These are phyloP conservation scores for Fusarium proliferatum DNA, from an alignment of 2,329 filamentous ascomycete genomes.

Conservation along the genomic window DNA sequence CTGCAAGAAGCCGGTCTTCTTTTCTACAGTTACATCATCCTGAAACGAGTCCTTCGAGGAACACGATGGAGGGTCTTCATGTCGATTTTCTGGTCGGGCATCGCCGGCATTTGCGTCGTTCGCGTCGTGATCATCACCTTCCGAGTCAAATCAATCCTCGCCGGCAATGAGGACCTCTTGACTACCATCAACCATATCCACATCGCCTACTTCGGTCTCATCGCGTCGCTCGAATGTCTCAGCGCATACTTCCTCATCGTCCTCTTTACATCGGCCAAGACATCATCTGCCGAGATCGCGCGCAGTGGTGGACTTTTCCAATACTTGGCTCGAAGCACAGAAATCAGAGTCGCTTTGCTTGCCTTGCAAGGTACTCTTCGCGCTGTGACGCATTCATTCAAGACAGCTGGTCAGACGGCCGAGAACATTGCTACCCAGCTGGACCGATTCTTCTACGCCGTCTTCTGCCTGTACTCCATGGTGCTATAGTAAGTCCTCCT, in stretches of 20 bases:
- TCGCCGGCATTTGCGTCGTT: slow-evolving; percentile 62
- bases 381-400: slow-evolving; percentile 54
- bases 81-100: slow-evolving; percentile 66
- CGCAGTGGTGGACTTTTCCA: slow-evolving; percentile 50
- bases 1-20: slow-evolving; percentile 57
- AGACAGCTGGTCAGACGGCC: slow-evolving; percentile 50
- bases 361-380: slow-evolving; percentile 51
- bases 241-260: slow-evolving; percentile 53
- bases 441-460: slow-evolving; percentile 53
- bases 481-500: slow-evolving; percentile 50
- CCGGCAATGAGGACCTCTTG: slow-evolving; percentile 38
- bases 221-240: slow-evolving; percentile 53
- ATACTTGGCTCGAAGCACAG: slow-evolving; percentile 52
- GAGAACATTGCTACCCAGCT: slow-evolving; percentile 51
- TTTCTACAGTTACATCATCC: slow-evolving; percentile 63
- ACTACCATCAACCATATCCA: slow-evolving; percentile 52
- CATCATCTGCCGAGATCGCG: slow-evolving; percentile 36
- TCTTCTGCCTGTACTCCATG: slow-evolving; percentile 55
- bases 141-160: slow-evolving; percentile 47
- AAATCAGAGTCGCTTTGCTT: slow-evolving; percentile 51
- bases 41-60: slow-evolving; percentile 60
- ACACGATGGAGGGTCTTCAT: slow-evolving; percentile 56
- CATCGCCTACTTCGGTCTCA: slow-evolving; percentile 54
- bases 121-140: slow-evolving; percentile 54
- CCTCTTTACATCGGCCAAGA: slow-evolving; percentile 48